Evolutionary conservation across 169 alveolate species (phyloP).

Genomic region (Plasmodium inui): DNA sequence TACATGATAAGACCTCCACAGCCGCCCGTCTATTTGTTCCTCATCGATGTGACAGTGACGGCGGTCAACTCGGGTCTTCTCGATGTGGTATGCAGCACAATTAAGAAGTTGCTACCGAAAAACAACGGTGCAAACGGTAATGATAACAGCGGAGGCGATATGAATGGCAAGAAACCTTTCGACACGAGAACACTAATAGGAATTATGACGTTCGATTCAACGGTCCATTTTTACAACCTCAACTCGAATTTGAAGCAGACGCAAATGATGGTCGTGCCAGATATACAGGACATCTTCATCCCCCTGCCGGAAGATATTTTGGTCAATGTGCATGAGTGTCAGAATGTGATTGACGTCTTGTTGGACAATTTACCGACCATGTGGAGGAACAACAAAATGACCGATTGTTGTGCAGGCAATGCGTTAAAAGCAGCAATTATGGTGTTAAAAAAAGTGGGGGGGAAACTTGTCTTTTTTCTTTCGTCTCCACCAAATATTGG

Average conservation of each 20-base stretch:
- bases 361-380: conserved; percentile 90
- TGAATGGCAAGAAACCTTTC: conserved; percentile 51
- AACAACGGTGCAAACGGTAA: background rate
- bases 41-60: conserved; percentile 92
- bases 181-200: conserved; percentile 93
- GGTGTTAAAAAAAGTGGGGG: conserved; percentile 95
- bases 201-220: conserved; percentile 95
- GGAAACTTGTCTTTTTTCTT: conserved; percentile 91
- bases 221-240: conserved; percentile 94
- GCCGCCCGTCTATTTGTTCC: conserved; percentile 94
- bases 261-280: conserved; percentile 93
- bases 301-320: conserved; percentile 95
- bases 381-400: conserved; percentile 89
- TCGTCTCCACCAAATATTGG: conserved; percentile 90
- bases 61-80: conserved; percentile 94
- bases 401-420: conserved; percentile 88
- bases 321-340: conserved; percentile 89
- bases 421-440: conserved; percentile 93
- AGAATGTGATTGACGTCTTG: conserved; percentile 75
- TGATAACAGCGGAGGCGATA: conserved; percentile 39
- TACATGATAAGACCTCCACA: conserved; percentile 97
- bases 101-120: conserved; percentile 83
- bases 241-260: conserved; percentile 88
- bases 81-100: conserved; percentile 88
- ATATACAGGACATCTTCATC: conserved; percentile 92